These are phyloP conservation scores for Sporothrix sp. DNA, from an alignment of 2,329 filamentous ascomycete genomes.

Conservation along the genomic window DNA sequence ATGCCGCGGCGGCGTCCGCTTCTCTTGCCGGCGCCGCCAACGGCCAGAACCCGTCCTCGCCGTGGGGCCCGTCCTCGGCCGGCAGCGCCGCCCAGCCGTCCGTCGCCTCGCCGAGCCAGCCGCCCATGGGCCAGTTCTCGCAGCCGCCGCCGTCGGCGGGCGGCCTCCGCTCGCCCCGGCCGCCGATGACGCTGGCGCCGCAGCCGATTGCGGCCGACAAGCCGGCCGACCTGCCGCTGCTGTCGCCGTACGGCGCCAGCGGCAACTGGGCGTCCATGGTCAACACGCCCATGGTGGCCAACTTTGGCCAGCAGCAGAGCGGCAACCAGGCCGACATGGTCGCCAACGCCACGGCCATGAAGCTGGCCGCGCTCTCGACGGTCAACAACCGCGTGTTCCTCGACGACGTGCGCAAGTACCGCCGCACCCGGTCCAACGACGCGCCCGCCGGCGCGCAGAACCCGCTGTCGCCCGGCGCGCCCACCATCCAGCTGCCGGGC, in stretches of 20 bases:
- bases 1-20: slow-evolving; percentile 50
- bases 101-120: slow-evolving; percentile 53
- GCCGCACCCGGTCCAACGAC: slow-evolving; percentile 82
- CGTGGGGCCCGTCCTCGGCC: slow-evolving; percentile 57
- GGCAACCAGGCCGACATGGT: slow-evolving; percentile 86
- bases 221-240: slow-evolving; percentile 63
- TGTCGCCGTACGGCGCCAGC: slow-evolving; percentile 76
- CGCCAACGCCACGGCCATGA: slow-evolving; percentile 97
- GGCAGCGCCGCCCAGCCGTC: slow-evolving; percentile 62
- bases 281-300: slow-evolving; percentile 90
- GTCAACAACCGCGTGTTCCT: slow-evolving; percentile 97
- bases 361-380: slow-evolving; percentile 88
- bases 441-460: slow-evolving; percentile 51
- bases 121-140: slow-evolving; percentile 89
- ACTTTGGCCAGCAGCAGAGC: slow-evolving; percentile 56
- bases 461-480: slow-evolving; percentile 57
- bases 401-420: slow-evolving; percentile 94
- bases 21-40: slow-evolving; percentile 51
- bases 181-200: slow-evolving; percentile 54
- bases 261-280: slow-evolving; percentile 98
- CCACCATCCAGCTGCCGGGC: slow-evolving; percentile 52
- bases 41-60: slow-evolving; percentile 61
- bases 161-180: slow-evolving; percentile 68
- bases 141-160: slow-evolving; percentile 67
- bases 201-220: slow-evolving; percentile 69